Evolutionary conservation across 169 alveolate genomes (phyloP).

Genomic region (Theileria equi): DNA sequence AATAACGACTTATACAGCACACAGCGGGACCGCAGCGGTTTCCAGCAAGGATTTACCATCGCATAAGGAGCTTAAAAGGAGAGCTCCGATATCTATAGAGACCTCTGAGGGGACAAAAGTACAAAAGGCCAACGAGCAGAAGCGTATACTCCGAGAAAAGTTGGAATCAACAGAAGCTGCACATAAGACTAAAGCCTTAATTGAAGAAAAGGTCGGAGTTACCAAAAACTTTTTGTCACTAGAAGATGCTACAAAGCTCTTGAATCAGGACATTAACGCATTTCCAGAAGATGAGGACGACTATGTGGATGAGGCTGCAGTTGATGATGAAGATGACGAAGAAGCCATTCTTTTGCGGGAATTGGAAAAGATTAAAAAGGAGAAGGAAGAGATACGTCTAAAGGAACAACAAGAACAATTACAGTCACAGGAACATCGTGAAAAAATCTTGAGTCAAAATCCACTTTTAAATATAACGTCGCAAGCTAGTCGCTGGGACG

Average conservation of each 20-base stretch:
- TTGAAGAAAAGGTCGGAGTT: constrained; percentile 52
- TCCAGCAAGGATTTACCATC: constrained; percentile 77
- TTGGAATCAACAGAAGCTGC: constrained; percentile 47
- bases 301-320: constrained; percentile 25
- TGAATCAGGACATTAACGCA: constrained; percentile 57
- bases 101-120: constrained; percentile 55
- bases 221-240: constrained; percentile 49
- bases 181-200: constrained; percentile 29
- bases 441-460: constrained; percentile 38
- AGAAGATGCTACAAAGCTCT: constrained; percentile 57
- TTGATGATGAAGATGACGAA: constrained; percentile 78
- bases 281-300: constrained; percentile 72
- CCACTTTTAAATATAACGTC: constrained; percentile 45
- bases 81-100: constrained; percentile 57
- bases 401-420: constrained; percentile 69
- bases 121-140: constrained; percentile 35
- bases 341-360: constrained; percentile 87
- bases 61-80: constrained; percentile 68
- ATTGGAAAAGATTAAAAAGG: constrained; percentile 86
- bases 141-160: constrained; percentile 22
- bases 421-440: constrained; percentile 40
- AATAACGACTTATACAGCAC: constrained; percentile 4
- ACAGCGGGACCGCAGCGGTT: constrained; percentile 67
- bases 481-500: constrained; percentile 48
- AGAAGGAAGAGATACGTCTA: constrained; percentile 82